Evolutionary conservation across 1,284 basidiomycete species (phyloP), one percentile per base, ranked within the genome.

Genomic region (Gomphus bonarii): DNA sequence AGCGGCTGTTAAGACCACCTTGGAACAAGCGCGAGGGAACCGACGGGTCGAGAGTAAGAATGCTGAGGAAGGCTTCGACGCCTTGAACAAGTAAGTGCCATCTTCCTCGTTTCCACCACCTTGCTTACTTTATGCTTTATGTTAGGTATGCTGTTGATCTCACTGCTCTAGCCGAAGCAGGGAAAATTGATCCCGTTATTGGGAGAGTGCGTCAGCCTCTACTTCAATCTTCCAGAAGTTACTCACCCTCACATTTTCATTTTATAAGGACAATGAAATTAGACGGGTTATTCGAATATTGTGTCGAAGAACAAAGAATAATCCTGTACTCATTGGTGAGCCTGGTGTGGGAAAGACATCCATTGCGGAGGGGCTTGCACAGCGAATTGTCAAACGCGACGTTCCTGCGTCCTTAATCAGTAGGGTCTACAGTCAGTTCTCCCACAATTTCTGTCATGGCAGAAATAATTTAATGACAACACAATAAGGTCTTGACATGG

Each of bases 351-450:
- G 92, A 22, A 95, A 95, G 72, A 94, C 92, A 0, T 86, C 93
- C 43, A 91, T 99, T 58, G 93, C 87, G 14, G 97, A 99, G 75
- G 95, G 94, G 44, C 83, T 99, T 14, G 95, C 97, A 0, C 95
- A 97, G 69, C 85, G 97, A 55, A 97, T 97, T 61, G 84, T 97
- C 66, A 93, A 95, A 66, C 84, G 93, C 56, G 93, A 97, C 70
- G 93, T 97, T 5, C 94, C 95, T 28, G 91, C 91, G n/a, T 82
- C 78, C 59, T 79, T 97, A 30, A 77, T 97, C 55, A 84, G 84
- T 38, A 81, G 90, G 33, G 77, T 97, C n/a, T 91, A 83, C 65
- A 89, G 85, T 57, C 28, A 49, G 54, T 49, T 6, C 1, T 44
- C 9, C 40, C 1, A 22, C 44, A 11, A 18, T 25, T 2, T 25